phyloP scores from a whole-genome alignment of 169 alveolate species.

The Neospora caninum region DNA sequence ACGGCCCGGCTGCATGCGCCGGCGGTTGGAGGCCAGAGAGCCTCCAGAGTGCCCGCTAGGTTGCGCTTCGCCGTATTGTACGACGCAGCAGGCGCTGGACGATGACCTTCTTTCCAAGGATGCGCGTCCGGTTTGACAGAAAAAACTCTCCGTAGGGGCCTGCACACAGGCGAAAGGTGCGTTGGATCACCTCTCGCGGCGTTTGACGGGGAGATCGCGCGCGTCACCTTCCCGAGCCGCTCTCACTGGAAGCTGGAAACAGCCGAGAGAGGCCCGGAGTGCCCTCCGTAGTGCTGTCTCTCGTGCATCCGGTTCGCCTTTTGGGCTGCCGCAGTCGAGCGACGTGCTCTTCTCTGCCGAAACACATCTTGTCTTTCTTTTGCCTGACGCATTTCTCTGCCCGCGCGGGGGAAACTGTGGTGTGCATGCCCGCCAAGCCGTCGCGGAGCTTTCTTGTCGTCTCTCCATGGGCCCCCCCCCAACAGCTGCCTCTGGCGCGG shows the following conservation, averaged over 20 bases:
- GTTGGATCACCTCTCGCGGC: neutral
- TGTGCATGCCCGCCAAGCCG: neutral
- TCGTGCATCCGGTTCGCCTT: neutral
- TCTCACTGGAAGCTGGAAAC: neutral
- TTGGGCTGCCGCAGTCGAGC: neutral
- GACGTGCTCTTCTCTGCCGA: neutral
- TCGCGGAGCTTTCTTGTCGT: neutral
- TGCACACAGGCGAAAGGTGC: neutral
- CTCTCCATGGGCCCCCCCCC: neutral
- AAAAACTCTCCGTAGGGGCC: neutral
- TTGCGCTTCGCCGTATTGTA: neutral
- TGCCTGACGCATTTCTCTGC: too few relatives aligned
- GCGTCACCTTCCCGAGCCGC: neutral
- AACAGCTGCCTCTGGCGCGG: neutral
- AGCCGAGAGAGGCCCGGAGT: neutral
- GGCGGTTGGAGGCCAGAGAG: neutral
- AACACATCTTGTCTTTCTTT: too few relatives aligned
- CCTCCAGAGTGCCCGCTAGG: neutral
- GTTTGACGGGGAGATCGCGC: neutral
- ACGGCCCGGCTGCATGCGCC: neutral
- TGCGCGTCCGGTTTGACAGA: neutral
- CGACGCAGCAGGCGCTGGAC: neutral
- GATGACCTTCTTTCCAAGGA: neutral
- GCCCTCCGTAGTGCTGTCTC: neutral
- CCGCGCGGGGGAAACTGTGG: too few relatives aligned